Evolutionary conservation across 2,329 filamentous ascomycete genomes (phyloP).

Genomic region (Cryphonectria parasitica): DNA sequence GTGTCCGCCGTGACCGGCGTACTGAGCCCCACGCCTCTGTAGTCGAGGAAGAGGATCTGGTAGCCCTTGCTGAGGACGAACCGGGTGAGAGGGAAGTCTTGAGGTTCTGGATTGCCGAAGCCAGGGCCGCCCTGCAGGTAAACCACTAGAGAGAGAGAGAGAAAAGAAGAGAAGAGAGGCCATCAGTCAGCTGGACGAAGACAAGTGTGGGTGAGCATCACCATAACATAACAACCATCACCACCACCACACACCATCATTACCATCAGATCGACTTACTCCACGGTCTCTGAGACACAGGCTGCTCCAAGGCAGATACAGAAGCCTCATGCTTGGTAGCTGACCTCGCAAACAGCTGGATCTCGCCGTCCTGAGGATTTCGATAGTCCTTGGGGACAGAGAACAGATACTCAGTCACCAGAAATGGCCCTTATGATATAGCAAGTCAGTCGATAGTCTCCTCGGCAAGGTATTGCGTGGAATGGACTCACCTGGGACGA

Average conservation of each 20-base stretch:
- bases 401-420: conserved; percentile 83
- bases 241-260: not conserved
- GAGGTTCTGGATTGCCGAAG: conserved; percentile 74
- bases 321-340: conserved; percentile 68
- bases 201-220: not conserved
- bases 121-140: conserved; percentile 89
- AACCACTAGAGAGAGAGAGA: conserved; percentile 46
- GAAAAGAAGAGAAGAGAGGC: no score
- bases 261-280: not conserved
- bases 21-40: conserved; percentile 86
- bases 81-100: conserved; percentile 72
- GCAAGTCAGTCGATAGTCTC: not conserved
- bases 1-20: conserved; percentile 77
- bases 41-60: conserved; percentile 84
- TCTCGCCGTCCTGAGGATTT: conserved; percentile 60
- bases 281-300: conserved; percentile 26
- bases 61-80: conserved; percentile 78
- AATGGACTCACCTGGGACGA: conserved; percentile 22
- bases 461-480: not conserved
- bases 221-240: not conserved
- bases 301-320: conserved; percentile 52
- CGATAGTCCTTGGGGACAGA: conserved; percentile 81
- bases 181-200: not conserved
- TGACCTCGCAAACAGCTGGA: conserved; percentile 79
- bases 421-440: conserved; percentile 65